Conservation (phyloP, 805 yeast genomes). For the Candida palmyrensis region DNA sequence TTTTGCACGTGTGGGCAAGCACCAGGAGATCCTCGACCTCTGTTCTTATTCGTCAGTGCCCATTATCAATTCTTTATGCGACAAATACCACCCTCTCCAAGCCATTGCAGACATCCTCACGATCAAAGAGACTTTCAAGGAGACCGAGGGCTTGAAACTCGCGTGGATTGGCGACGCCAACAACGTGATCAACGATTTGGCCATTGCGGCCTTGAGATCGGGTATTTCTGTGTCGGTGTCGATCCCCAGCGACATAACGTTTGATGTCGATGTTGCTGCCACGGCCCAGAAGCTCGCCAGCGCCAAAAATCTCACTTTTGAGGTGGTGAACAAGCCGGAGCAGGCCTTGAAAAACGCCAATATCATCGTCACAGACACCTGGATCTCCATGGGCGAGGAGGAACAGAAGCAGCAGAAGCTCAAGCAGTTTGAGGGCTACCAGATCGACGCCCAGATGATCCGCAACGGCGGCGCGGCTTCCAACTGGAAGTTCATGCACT, state of each 20-base stretch:
- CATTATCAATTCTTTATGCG: conserved; percentile 90
- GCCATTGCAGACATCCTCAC: conserved; percentile 90
- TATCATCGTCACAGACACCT: conserved; percentile 90
- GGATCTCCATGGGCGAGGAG: conserved; percentile 98
- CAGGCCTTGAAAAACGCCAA: conserved; percentile 71
- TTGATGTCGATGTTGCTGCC: conserved; percentile 49
- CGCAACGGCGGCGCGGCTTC: conserved; percentile 50
- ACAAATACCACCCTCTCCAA: conserved; percentile 89
- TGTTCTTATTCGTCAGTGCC: conserved; percentile 83
- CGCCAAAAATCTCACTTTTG: conserved; percentile 49
- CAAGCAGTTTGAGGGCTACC: conserved; percentile 81
- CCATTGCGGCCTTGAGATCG: conserved; percentile 77
- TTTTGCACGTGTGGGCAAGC: conserved; percentile 91
- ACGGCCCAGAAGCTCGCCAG: conserved; percentile 51
- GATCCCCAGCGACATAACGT: conserved; percentile 71
- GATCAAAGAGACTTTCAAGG: conserved; percentile 66
- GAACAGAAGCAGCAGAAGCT: conserved; percentile 65
- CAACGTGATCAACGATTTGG: conserved; percentile 90
- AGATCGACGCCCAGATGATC: conserved; percentile 66
- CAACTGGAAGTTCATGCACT: conserved; percentile 93
- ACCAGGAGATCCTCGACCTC: conserved; percentile 74
- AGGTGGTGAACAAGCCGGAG: conserved; percentile 66
- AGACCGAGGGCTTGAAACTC: conserved; percentile 52
- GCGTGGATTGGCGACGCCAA: conserved; percentile 98
- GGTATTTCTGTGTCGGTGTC: conserved; percentile 83